These are phyloP conservation scores for Benincasa hispida DNA, from an alignment of 306 rosid species.

Conservation along the genomic window DNA sequence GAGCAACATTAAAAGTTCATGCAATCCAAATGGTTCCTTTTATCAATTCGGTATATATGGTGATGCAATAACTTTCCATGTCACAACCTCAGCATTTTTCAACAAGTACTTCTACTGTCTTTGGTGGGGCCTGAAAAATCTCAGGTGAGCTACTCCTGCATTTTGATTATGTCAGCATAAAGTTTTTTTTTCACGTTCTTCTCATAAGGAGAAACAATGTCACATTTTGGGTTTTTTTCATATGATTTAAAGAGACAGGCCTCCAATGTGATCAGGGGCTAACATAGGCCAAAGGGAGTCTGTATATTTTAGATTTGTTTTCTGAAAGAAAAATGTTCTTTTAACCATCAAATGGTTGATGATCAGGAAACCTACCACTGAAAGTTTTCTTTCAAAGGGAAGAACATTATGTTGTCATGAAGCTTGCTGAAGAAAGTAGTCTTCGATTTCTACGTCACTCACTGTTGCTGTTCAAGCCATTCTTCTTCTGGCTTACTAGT, in stretches of 20 bases:
- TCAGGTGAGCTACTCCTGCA: conserved; percentile 37
- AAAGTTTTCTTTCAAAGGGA: not conserved
- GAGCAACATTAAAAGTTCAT: conserved; percentile 44
- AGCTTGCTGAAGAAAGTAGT: not conserved
- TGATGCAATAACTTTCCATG: conserved; percentile 52
- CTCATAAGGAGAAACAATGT: not conserved
- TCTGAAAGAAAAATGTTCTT: not conserved
- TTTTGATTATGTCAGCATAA: not conserved
- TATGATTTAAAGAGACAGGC: not conserved
- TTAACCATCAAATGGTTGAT: not conserved
- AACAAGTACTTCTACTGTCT: conserved; percentile 68
- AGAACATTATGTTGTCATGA: not conserved
- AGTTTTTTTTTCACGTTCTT: not conserved
- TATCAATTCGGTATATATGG: conserved; percentile 71
- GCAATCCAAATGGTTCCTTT: conserved; percentile 35
- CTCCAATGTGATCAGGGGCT: not conserved
- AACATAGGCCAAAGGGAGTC: not conserved
- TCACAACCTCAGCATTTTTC: conserved; percentile 57
- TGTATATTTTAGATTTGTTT: not conserved
- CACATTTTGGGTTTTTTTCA: not conserved
- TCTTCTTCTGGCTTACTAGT: not conserved
- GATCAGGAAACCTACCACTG: not conserved
- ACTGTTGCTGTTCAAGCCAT: not conserved
- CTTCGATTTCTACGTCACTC: not conserved
- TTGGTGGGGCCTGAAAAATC: conserved; percentile 69